phyloP scores from a whole-genome alignment of 1,139 yeast species.

The Nakaseomyces sp. region DNA sequence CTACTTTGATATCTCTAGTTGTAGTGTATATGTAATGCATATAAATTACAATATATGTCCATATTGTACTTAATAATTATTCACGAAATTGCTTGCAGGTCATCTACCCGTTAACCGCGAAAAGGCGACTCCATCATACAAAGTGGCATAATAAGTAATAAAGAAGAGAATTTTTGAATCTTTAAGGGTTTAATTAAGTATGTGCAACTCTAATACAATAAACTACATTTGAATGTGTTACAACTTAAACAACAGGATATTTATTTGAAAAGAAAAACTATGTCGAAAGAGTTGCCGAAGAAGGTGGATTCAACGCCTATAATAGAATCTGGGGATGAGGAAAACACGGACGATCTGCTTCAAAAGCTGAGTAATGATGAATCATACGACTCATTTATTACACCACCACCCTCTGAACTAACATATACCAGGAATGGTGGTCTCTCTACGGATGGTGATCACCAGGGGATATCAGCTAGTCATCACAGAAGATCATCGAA shows the following conservation, averaged over 20 bases:
- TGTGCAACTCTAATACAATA: no score
- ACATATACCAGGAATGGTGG: conserved; percentile 5
- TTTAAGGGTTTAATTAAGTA: no score
- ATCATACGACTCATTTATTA: conserved; percentile 7
- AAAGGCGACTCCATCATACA: not conserved
- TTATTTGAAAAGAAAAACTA: no score
- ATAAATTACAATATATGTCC: no score
- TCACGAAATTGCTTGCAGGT: no score
- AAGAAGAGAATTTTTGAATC: no score
- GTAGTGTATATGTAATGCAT: no score
- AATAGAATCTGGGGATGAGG: conserved; percentile 5
- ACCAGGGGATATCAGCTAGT: conserved; percentile 1
- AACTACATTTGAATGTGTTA: not conserved
- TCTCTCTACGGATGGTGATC: not conserved
- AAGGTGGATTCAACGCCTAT: not conserved
- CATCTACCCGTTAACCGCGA: not conserved
- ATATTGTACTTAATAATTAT: no score
- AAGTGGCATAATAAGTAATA: no score
- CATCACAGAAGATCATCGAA: conserved; percentile 11
- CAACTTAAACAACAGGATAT: no score
- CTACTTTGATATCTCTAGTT: no score
- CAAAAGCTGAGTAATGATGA: conserved; percentile 4
- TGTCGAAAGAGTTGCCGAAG: not conserved
- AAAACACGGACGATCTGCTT: conserved; percentile 4
- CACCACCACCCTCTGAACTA: conserved; percentile 4